Base-by-base conservation (phyloP, 2,329 filamentous ascomycete genomes). In the Phoma sp. region DNA sequence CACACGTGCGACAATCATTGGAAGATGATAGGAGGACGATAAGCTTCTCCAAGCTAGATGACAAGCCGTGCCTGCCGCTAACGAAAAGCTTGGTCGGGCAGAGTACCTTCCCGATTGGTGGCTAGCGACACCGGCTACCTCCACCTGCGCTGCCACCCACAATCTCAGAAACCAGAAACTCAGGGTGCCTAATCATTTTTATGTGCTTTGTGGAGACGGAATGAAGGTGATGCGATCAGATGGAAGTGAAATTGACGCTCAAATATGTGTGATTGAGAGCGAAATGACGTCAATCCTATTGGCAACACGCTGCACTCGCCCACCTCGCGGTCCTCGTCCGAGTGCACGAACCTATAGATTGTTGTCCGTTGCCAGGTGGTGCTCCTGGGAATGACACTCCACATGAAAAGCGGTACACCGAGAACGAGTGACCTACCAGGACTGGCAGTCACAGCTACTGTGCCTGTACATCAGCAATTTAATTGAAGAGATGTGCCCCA, bases 391-490 rank as follows among this genome's bases (percentile, higher is more conserved):
- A 54, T 53, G 59, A 79, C 80, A 8, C 83, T 84, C 73, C 76
- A 85, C 46, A 84, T 44, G 65, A 80, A 86, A 9, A 86, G 69
- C 1, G 81, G 81, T 24, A 84, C 64, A 25, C 80, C 58, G 6
- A 84, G 32, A 13, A 85, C 65, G 4, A 54, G 21, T 3, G 85
- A 70, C 13, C 62, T 74, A 12, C 75, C 79, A 9, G 79, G 73
- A 40, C 86, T 85, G 10, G 77, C 83, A 7, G 83, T 84, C 83
- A 86, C 85, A n/a, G 78, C 75, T 3, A 75, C 41, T 66, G 74
- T 3, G 84, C 85, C 3, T 78, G 75, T 24, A 76, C 70, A 50
- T 80, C 81, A 7, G 78, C 78, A 27, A 85, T 72, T 80, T 80
- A 85, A 62, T 85, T 83, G 29, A 76, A 80, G 4, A 85, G 69